A percentile compares a stretch with the other conserved stretches of the same genome.
These are phyloP conservation scores for Skeletonema costatum DNA, from an alignment of 108 stramenopile genomes.

Conservation along the genomic window DNA sequence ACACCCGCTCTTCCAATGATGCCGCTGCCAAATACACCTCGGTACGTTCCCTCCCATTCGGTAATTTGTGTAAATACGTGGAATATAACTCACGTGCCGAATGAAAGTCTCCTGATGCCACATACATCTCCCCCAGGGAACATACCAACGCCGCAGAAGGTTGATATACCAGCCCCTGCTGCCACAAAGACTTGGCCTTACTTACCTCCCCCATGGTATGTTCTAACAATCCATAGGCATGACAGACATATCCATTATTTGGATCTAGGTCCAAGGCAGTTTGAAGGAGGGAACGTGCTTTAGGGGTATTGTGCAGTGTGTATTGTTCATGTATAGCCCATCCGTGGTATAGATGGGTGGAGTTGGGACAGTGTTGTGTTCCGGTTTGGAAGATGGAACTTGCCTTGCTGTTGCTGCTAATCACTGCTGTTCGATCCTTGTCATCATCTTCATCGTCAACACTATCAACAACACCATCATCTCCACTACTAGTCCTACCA, in stretches of 20 bases:
- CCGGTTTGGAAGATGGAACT: conserved; percentile 64
- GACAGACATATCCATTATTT: conserved; percentile 79
- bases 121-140: conserved; percentile 66
- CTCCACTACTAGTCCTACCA: background rate
- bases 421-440: background rate
- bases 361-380: conserved; percentile 59
- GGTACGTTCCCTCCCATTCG: conserved; percentile 57
- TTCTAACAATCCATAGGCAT: conserved; percentile 74
- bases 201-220: conserved; percentile 27
- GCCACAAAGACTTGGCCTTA: conserved; percentile 57
- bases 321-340: conserved; percentile 80
- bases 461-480: background rate
- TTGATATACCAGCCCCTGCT: conserved; percentile 45
- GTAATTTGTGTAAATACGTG: conserved; percentile 32
- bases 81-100: conserved; percentile 61
- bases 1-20: conserved; percentile 79
- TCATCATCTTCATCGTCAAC: background rate
- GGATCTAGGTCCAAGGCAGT: conserved; percentile 66
- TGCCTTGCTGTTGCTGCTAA: conserved; percentile 21
- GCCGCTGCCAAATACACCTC: conserved; percentile 79
- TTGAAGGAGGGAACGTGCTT: conserved; percentile 64
- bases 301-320: conserved; percentile 41
- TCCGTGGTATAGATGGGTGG: conserved; percentile 76
- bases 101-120: conserved; percentile 27
- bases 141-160: conserved; percentile 84